These are phyloP conservation scores for Gentiana straminea DNA, from an alignment of 257 asterid species.

Conservation along the genomic window DNA sequence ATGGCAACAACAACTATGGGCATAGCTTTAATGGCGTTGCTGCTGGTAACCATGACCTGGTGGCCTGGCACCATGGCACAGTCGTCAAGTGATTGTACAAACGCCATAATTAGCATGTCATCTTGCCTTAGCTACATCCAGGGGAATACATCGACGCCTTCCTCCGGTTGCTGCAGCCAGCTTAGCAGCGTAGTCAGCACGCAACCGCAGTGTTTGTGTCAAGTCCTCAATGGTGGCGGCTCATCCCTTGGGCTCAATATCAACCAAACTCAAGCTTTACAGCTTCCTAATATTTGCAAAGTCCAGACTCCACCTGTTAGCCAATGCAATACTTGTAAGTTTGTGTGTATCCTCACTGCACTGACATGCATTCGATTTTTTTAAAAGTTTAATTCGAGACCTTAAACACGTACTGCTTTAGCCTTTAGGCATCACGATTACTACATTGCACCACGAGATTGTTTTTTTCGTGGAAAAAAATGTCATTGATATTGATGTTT, in stretches of 20 bases:
- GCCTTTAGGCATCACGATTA: too few species aligned
- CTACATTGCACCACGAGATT: background rate
- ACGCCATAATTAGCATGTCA: conserved; percentile 61
- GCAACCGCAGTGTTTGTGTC: conserved; percentile 62
- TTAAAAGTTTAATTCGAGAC: too few species aligned
- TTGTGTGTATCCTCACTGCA: background rate
- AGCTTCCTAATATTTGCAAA: conserved; percentile 54
- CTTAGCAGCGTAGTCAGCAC: conserved; percentile 48
- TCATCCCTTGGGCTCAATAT: conserved; percentile 44
- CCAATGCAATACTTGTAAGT: conserved; percentile 42
- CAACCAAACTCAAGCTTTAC: conserved; percentile 75
- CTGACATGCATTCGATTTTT: too few species aligned
- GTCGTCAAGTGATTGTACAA: conserved; percentile 45
- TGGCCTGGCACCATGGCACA: conserved; percentile 36
- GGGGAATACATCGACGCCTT: conserved; percentile 54
- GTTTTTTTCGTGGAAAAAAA: conserved; percentile 15
- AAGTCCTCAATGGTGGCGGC: conserved; percentile 54
- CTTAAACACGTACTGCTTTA: too few species aligned
- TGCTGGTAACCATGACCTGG: conserved; percentile 20
- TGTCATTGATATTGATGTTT: background rate
- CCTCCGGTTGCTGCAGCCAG: conserved; percentile 63
- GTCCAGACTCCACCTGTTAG: conserved; percentile 59
- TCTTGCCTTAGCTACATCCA: conserved; percentile 76
- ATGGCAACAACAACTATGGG: conserved; percentile 4
- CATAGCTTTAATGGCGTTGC: conserved; percentile 11